A percentile compares a stretch with the other conserved stretches of the same genome.
phyloP scores from a whole-genome alignment of 1,284 basidiomycete genomes.

The Apiotrichum akiyoshidainum region DNA sequence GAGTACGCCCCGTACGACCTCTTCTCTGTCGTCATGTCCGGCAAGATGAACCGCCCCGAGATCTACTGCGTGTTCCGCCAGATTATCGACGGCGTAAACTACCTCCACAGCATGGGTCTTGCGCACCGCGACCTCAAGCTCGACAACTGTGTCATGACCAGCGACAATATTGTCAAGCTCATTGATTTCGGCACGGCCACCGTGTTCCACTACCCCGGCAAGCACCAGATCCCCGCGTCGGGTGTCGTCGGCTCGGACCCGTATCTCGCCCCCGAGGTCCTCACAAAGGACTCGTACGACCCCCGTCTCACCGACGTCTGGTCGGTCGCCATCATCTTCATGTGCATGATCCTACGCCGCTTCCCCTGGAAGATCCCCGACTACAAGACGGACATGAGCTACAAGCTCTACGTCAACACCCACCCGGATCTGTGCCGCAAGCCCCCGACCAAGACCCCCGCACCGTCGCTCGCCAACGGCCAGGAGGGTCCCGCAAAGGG shows the following conservation, averaged over 20 bases:
- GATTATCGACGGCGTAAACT: conserved; percentile 96
- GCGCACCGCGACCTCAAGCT: conserved; percentile 98
- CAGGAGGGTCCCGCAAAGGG: conserved; percentile 23
- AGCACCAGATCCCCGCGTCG: conserved; percentile 70
- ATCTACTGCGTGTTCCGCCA: conserved; percentile 99
- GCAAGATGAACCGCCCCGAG: conserved; percentile 95
- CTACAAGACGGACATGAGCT: conserved; percentile 85
- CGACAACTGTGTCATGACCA: conserved; percentile 99
- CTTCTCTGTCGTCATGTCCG: conserved; percentile 99
- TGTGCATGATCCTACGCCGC: conserved; percentile 97
- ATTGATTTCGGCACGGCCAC: conserved; percentile 99
- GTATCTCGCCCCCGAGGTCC: conserved; percentile 97
- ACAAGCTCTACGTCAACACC: conserved; percentile 84
- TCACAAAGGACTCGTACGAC: conserved; percentile 76
- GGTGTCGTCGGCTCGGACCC: conserved; percentile 97
- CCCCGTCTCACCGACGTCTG: conserved; percentile 97
- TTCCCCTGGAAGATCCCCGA: conserved; percentile 99
- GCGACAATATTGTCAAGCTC: conserved; percentile 89
- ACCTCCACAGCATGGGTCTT: conserved; percentile 93
- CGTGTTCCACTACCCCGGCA: conserved; percentile 97
- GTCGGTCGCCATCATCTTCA: conserved; percentile 97
- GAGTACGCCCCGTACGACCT: conserved; percentile 98
- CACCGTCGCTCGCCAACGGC: conserved; percentile 40
- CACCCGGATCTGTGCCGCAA: conserved; percentile 76
- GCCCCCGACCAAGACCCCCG: conserved; percentile 42